Evolutionary conservation across 768 basidiomycete genomes (phyloP), one percentile per base, ranked within the genome.

Genomic region (Hericium erinaceus): DNA sequence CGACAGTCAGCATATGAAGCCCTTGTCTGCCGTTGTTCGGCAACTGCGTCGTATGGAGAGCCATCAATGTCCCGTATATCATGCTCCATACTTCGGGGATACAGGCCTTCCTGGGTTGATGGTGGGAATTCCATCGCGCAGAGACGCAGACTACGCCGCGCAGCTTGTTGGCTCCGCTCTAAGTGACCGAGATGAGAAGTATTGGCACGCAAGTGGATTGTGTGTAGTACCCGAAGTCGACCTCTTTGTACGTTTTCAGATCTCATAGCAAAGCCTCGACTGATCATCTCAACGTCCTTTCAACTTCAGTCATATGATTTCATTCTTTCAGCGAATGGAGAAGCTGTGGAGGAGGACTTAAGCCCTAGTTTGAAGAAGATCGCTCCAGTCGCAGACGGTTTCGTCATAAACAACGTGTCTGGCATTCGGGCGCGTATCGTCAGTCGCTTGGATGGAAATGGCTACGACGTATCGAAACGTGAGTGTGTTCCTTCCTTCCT

Each of bases 391-490:
- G 62, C 75, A 4, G 81, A 85, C 66, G 94, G 94, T 1, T 91
- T 82, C 65, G 71, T 92, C 48, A 70, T 95, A 33, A 78, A 85
- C 54, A 87, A 93, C 65, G 75, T 92, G 9, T 80, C 85, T 2
- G 93, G 92, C 6, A 78, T 97, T 50, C 80, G 89, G 39, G 79
- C 84, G 1, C 84, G 84, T 60, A 84, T 95, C 18, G 84, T 90
- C 22, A 86, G 81, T 65, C 78, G 92, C 26, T 68, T 93, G 55
- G 93, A 95, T 64, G 85, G 86, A 12, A 84, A 77, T 63, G 93
- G 93, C 8, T 95, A 92, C 64, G 90, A 95, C 64, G 78, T 98
- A 55, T 79, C 87, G 38, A 90, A 83, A 74, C 73, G 94, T 94
- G 64, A 66, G 87, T 69, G 18, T 39, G n/a, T 22, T 28, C 49